Evolutionary conservation across 495 filamentous ascomycete species (phyloP), one percentile per base, ranked within the genome.

Genomic region (Rhizodiscina lignyota): DNA sequence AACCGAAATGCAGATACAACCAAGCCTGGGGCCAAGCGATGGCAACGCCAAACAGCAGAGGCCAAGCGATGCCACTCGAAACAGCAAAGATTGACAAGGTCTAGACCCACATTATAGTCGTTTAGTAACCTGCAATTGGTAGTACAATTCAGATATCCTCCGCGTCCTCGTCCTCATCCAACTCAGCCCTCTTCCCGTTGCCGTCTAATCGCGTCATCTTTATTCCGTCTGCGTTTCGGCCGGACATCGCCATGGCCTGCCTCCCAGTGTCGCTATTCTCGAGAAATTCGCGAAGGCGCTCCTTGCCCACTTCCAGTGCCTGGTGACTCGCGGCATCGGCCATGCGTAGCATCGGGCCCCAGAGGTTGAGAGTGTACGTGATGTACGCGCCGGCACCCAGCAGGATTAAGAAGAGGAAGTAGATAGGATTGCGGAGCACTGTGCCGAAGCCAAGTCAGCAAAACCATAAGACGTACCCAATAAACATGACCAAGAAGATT

Each of bases 341-440:
- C 81, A 97, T 92, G 47, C 87, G 83, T 41, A 85, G 58, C 63
- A 97, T 96, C 1, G 89, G 91, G 2, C 89, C 86, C 68, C 89
- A 86, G 5, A 97, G 72, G 49, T 94, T 94, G 35, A 96, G 77
- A 20, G 70, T 82, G 53, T 87, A 93, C 15, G 86, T 85, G 17
- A 94, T 63, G 47, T 96, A 97, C 11, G 75, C 78, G 18, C 68
- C 82, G 16, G 75, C 67, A 20, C 66, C 78, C 18, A 75, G 57
- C 18, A 94, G 55, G 41, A 93, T 70, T 13, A 97, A 59, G 47
- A 94, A 69, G 49, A 94, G 61, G 64, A 94, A 94, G 53, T 93
- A 85, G 18, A 85, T 58, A 0, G 89, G 89, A 56, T 94, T 94
- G 33, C 85, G 79, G 20, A 96, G 64, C 2, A 97, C 89, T 92